These are phyloP conservation scores for Wickerhamomyces subpelliculosus DNA, from an alignment of 805 yeast genomes.

Conservation along the genomic window DNA sequence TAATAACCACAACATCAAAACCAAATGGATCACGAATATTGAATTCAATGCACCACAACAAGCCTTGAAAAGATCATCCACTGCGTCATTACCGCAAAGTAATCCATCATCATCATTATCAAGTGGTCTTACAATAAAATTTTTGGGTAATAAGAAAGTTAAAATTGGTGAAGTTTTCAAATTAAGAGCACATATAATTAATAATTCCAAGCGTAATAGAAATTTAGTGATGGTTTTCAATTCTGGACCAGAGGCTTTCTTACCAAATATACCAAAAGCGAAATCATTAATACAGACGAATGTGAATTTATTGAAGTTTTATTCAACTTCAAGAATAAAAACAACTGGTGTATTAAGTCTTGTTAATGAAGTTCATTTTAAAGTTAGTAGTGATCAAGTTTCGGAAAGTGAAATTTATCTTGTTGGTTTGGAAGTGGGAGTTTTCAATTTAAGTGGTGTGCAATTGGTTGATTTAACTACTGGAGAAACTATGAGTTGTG, in stretches of 20 bases:
- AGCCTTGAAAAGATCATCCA: conserved; percentile 2
- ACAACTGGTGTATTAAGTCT: conserved; percentile 55
- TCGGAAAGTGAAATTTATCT: conserved; percentile 57
- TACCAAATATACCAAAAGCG: conserved; percentile 20
- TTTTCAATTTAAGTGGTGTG: conserved; percentile 58
- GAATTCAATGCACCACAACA: conserved; percentile 8
- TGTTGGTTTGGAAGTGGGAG: conserved; percentile 59
- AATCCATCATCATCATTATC: conserved; percentile 1
- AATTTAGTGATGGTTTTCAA: conserved; percentile 42
- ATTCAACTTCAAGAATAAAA: conserved; percentile 32
- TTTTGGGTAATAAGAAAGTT: conserved; percentile 56
- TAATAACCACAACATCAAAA: conserved; percentile 17
- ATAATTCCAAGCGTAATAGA: conserved; percentile 44
- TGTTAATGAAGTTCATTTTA: conserved; percentile 58
- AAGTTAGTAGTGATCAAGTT: conserved; percentile 50
- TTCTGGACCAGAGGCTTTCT: conserved; percentile 9
- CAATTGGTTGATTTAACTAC: conserved; percentile 52
- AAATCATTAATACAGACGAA: conserved; percentile 16
- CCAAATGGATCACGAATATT: conserved; percentile 13
- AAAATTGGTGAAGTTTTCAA: conserved; percentile 51
- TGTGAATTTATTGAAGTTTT: conserved; percentile 24
- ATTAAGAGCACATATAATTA: conserved; percentile 63
- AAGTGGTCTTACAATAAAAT: conserved; percentile 40
- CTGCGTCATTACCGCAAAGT: conserved; percentile 2
- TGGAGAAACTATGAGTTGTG: conserved; percentile 68